Evolutionary conservation across 163 green algal genomes (phyloP), one percentile per base, ranked within the genome.

Genomic region (Smithsoniella earleae): DNA sequence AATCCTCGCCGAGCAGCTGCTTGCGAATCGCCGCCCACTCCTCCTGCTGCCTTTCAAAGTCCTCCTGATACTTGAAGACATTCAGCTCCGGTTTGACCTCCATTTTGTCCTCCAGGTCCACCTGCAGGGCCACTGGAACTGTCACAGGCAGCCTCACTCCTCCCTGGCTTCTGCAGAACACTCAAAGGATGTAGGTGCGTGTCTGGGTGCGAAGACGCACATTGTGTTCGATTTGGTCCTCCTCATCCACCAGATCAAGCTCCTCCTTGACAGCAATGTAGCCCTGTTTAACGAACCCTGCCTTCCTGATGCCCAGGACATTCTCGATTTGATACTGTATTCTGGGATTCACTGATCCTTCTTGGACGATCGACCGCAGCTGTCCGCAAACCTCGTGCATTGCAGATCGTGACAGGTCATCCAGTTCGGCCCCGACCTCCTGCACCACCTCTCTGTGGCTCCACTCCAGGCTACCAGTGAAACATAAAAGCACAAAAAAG

Each of bases 211-310:
- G n/a, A n/a, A n/a, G 76, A 16, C 44, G 75, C 45, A 86, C 18
- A 38, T 96, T 86, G 77, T 98, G 93, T 3, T 88, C 96, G 82
- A 97, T 95, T 83, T 96, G 92, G 78, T 98, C 92, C 54, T 95
- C 88, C 3, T 81, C 78, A 58, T 98, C 94, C 30, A 99, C 88
- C 64, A 99, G 80, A 76, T 99, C 94, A 69, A 99, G 86, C 77
- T 90, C 90, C 0, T 79, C 45, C 2, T 82, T 78, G 1, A 97
- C 80, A 0, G 86, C 79, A 4, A 81, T 80, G 76, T 83, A 86
- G 72, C 80, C 87, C 40, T 73, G 77, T 2, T 74, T 78, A 55
- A 87, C 82, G 73, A 96, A 97, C 34, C 85, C 87, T 8, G 82
- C 83, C 85, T 95, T 95, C 66, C 90, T 81, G 27, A 95, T 75